These are phyloP conservation scores for Xylariaceae sp. DNA, from an alignment of 2,329 filamentous ascomycete species.

Conservation along the genomic window DNA sequence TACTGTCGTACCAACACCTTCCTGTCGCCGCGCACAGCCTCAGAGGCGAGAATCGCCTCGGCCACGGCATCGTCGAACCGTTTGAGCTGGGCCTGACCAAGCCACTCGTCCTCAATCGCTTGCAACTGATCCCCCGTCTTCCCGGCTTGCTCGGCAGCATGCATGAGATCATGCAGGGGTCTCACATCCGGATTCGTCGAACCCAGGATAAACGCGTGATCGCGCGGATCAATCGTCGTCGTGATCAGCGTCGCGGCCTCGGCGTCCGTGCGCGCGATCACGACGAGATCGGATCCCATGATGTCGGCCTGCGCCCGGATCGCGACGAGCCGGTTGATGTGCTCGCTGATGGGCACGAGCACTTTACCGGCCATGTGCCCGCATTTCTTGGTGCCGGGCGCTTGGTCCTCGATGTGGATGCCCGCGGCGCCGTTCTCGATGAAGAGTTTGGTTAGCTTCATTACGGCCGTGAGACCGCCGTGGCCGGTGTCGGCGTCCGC, in stretches of 20 bases:
- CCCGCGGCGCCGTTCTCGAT: constrained; percentile 93
- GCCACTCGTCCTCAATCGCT: constrained; percentile 88
- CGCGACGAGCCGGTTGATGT: constrained; percentile 95
- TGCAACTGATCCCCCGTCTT: constrained; percentile 79
- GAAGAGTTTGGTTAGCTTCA: constrained; percentile 99
- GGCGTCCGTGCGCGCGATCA: constrained; percentile 90
- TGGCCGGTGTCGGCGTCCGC: constrained; percentile 97
- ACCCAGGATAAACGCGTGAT: constrained; percentile 90
- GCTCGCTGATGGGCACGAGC: constrained; percentile 90
- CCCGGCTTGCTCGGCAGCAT: constrained; percentile 73
- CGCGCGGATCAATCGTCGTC: constrained; percentile 89
- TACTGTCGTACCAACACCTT: constrained; percentile 62
- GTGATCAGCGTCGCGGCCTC: constrained; percentile 97
- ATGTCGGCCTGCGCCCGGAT: constrained; percentile 98
- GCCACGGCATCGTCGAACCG: constrained; percentile 87
- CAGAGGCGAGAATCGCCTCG: constrained; percentile 67
- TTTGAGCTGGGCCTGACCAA: constrained; percentile 69
- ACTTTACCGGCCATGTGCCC: constrained; percentile 99
- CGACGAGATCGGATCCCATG: constrained; percentile 88
- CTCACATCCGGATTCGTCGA: constrained; percentile 78
- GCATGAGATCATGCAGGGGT: constrained; percentile 86
- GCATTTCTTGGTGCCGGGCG: constrained; percentile 98
- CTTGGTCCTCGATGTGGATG: constrained; percentile 98
- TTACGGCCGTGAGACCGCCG: constrained; percentile 94
- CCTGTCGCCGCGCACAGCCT: constrained; percentile 58